These are phyloP conservation scores for Stentor roeselii DNA, from an alignment of 73 alveolate species.

Conservation along the genomic window DNA sequence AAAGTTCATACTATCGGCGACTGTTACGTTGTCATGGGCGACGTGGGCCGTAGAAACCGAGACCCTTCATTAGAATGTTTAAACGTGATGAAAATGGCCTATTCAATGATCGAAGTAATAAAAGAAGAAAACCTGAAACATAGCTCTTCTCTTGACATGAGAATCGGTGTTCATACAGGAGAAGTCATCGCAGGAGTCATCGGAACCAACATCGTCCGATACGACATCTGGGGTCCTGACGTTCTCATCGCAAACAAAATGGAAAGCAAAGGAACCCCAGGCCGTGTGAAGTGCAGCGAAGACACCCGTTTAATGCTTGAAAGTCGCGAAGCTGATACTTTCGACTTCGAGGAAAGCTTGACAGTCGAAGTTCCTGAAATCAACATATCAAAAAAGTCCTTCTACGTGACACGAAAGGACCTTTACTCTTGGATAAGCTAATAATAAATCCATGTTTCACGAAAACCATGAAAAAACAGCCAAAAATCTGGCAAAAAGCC, in stretches of 20 bases:
- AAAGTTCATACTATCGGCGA: slow-evolving; percentile 78
- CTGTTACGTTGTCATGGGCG: slow-evolving; percentile 76
- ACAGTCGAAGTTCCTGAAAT: neutral
- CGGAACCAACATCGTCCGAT: slow-evolving; percentile 51
- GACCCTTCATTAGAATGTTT: slow-evolving; percentile 61
- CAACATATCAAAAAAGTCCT: neutral
- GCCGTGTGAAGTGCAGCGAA: slow-evolving; percentile 60
- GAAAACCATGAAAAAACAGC: too few relatives aligned
- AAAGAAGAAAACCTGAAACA: slow-evolving; percentile 49
- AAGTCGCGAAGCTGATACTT: slow-evolving; percentile 21
- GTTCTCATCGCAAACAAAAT: slow-evolving; percentile 68
- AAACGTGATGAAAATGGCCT: slow-evolving; percentile 68
- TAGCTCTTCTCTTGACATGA: slow-evolving; percentile 38
- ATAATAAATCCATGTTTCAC: too few relatives aligned
- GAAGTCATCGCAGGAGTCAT: slow-evolving; percentile 37
- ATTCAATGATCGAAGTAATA: slow-evolving; percentile 49
- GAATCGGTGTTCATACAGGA: slow-evolving; percentile 47
- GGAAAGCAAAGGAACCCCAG: slow-evolving; percentile 59
- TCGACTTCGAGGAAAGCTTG: neutral
- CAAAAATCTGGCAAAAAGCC: too few relatives aligned
- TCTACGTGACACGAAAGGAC: neutral
- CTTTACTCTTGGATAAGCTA: too few relatives aligned
- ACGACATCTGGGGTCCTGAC: slow-evolving; percentile 73
- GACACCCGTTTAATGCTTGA: slow-evolving; percentile 51
- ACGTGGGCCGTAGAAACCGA: slow-evolving; percentile 59